These are phyloP conservation scores for Albatrellus sp. DNA, from an alignment of 1,284 basidiomycete genomes.

Conservation along the genomic window DNA sequence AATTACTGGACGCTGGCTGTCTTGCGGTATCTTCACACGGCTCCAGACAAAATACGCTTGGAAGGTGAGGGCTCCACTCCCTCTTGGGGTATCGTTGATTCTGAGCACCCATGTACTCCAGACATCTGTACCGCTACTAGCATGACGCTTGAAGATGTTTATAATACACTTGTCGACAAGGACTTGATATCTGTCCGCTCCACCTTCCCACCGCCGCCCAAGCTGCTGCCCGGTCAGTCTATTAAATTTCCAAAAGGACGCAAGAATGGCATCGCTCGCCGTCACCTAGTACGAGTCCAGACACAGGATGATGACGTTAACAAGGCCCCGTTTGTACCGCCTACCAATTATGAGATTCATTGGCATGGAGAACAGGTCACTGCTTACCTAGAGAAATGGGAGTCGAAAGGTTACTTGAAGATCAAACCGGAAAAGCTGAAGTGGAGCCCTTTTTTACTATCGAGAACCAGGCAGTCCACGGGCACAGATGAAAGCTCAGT, in stretches of 20 bases:
- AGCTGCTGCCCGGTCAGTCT: conserved; percentile 53
- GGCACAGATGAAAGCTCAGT: conserved; percentile 14
- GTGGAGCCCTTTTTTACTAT: conserved; percentile 88
- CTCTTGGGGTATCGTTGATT: conserved; percentile 7
- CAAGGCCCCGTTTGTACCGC: conserved; percentile 48
- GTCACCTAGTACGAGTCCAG: conserved; percentile 45
- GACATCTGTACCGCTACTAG: conserved; percentile 83
- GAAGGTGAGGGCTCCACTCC: conserved; percentile 44
- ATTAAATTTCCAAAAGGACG: conserved; percentile 63
- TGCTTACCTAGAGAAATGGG: conserved; percentile 59
- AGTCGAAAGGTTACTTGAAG: conserved; percentile 70
- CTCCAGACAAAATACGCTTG: conserved; percentile 49
- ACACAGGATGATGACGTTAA: conserved; percentile 28
- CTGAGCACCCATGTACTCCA: conserved; percentile 19
- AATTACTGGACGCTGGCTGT: conserved; percentile 94
- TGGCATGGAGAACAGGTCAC: conserved; percentile 66
- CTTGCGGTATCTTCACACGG: conserved; percentile 66
- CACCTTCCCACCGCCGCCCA: conserved; percentile 31
- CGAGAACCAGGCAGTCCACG: conserved; percentile 37
- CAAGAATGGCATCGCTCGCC: conserved; percentile 50
- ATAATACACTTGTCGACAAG: conserved; percentile 65
- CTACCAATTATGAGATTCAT: conserved; percentile 66
- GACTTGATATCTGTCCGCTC: conserved; percentile 60
- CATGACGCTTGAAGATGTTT: conserved; percentile 87
- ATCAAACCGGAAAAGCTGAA: conserved; percentile 82